These are phyloP conservation scores for Sphagnurus paluster DNA, from an alignment of 1,284 basidiomycete species.

Conservation along the genomic window DNA sequence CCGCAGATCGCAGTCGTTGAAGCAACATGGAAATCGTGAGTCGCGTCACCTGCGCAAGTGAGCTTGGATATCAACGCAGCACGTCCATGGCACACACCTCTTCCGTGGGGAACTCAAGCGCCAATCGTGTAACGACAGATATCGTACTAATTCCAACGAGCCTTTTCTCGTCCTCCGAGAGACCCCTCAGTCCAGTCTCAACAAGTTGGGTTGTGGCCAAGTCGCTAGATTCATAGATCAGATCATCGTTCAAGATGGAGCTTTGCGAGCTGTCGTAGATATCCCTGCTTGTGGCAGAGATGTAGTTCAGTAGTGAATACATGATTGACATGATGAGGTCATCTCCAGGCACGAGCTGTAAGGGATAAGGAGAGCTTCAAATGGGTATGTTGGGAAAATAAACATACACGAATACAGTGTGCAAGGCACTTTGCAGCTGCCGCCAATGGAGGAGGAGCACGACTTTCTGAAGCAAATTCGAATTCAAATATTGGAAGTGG, in stretches of 20 bases:
- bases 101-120: constrained; percentile 79
- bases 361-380: constrained; percentile 4
- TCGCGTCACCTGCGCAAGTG: constrained; percentile 63
- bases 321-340: constrained; percentile 93
- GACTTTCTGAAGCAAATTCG: constrained; percentile 73
- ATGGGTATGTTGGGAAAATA: not conserved
- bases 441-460: constrained; percentile 73
- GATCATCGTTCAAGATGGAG: constrained; percentile 40
- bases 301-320: constrained; percentile 93
- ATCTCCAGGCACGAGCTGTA: constrained; percentile 80
- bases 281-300: constrained; percentile 80
- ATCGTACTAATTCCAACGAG: constrained; percentile 90
- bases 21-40: constrained; percentile 91
- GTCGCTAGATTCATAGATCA: constrained; percentile 45
- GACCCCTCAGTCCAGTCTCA: constrained; percentile 59
- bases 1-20: constrained; percentile 83
- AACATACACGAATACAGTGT: constrained; percentile 80
- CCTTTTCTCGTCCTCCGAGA: constrained; percentile 83
- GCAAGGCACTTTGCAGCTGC: constrained; percentile 90
- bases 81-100: constrained; percentile 50
- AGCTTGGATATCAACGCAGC: not conserved
- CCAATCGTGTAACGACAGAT: constrained; percentile 82
- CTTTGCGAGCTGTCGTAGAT: constrained; percentile 52
- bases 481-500: constrained; percentile 89
- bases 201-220: constrained; percentile 51